Conservation (phyloP, 2,329 filamentous ascomycete species). For the Knufia petricola region DNA sequence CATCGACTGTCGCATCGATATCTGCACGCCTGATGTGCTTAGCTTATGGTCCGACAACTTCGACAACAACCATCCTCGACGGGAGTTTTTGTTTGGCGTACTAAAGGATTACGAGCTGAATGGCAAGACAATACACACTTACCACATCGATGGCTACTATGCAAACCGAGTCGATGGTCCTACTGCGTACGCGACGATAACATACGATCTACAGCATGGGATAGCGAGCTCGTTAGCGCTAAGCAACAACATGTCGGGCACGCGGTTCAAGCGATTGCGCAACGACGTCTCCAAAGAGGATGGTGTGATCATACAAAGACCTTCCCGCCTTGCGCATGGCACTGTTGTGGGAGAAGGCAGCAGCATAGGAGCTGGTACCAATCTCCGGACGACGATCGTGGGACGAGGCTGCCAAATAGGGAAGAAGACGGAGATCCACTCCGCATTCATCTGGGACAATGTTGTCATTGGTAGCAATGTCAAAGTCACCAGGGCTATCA, state of each 20-base stretch:
- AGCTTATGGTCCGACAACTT: slow-evolving; percentile 96
- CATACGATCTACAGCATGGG: slow-evolving; percentile 48
- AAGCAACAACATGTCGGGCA: slow-evolving; percentile 62
- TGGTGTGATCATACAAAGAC: slow-evolving; percentile 62
- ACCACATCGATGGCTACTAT: slow-evolving; percentile 75
- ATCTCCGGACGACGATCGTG: slow-evolving; percentile 66
- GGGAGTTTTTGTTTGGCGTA: slow-evolving; percentile 83
- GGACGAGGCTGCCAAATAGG: slow-evolving; percentile 81
- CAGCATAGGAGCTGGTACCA: slow-evolving; percentile 61
- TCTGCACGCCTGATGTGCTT: slow-evolving; percentile 91
- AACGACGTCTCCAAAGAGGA: slow-evolving; percentile 69
- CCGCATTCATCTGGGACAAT: slow-evolving; percentile 84
- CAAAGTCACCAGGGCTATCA: slow-evolving; percentile 59
- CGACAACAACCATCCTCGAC: slow-evolving; percentile 82
- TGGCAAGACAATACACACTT: slow-evolving; percentile 89
- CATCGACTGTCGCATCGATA: slow-evolving; percentile 90
- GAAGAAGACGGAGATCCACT: slow-evolving; percentile 65
- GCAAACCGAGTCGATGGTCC: slow-evolving; percentile 78
- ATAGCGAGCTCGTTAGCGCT: slow-evolving; percentile 17
- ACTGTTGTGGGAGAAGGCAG: slow-evolving; percentile 70
- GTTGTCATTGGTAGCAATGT: slow-evolving; percentile 66
- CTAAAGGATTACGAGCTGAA: slow-evolving; percentile 96
- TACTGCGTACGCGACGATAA: slow-evolving; percentile 81
- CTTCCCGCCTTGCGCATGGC: slow-evolving; percentile 57
- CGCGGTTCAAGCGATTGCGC: slow-evolving; percentile 64